phyloP scores from a whole-genome alignment of 768 basidiomycete genomes.

The Lactarius hatsudake region DNA sequence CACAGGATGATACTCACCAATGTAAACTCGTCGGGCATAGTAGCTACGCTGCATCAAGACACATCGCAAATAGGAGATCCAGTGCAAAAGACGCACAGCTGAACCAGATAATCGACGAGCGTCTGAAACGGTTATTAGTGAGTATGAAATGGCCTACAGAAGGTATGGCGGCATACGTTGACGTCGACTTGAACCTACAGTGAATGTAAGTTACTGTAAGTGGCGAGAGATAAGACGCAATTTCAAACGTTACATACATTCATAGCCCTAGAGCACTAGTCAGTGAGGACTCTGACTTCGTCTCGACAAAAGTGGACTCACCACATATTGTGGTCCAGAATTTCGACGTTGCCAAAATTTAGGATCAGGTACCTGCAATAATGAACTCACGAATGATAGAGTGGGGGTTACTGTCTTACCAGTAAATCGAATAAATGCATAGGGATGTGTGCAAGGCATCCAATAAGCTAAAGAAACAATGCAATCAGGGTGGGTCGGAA shows the following conservation, averaged over 20 bases:
- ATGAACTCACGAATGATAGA: neutral
- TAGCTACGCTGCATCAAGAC: slow-evolving; percentile 1
- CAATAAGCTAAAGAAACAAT: slow-evolving; percentile 34
- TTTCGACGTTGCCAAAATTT: slow-evolving; percentile 41
- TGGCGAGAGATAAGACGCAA: slow-evolving; percentile 15
- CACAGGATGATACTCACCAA: neutral
- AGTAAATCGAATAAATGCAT: slow-evolving; percentile 46
- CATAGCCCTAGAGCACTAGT: slow-evolving; percentile 21
- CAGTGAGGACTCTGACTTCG: neutral
- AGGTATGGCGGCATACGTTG: neutral
- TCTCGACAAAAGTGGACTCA: slow-evolving; percentile 29
- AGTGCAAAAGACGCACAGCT: slow-evolving; percentile 1
- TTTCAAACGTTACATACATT: slow-evolving; percentile 26
- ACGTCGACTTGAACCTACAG: neutral
- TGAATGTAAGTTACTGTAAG: no score
- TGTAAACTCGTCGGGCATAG: slow-evolving; percentile 12
- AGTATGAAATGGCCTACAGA: neutral
- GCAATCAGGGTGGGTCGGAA: neutral
- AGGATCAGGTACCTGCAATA: slow-evolving; percentile 44
- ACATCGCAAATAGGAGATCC: neutral
- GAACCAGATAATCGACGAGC: neutral
- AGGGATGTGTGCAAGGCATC: slow-evolving; percentile 47
- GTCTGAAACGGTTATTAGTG: neutral
- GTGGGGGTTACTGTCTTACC: slow-evolving; percentile 33
- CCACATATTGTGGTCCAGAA: slow-evolving; percentile 43